Conservation (phyloP, 192 early-diverging fungal species). For the Phlyctochytrium arcticum region DNA sequence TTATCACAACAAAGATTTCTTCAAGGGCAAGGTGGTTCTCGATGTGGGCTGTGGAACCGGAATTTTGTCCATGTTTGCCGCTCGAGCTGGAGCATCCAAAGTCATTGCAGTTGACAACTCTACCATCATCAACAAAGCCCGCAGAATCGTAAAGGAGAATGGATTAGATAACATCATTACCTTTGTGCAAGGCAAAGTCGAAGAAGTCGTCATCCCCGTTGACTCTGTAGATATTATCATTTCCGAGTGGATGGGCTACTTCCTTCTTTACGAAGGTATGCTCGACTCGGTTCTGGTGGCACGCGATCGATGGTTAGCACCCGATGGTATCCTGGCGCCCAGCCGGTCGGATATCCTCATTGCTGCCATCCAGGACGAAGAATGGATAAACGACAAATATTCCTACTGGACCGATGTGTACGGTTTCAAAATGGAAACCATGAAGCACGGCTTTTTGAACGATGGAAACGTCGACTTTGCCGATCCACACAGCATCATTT, state of each 20-base stretch:
- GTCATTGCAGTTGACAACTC: constrained; percentile 80
- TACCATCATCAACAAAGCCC: constrained; percentile 77
- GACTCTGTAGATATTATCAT: constrained; percentile 79
- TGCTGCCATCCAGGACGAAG: constrained; percentile 71
- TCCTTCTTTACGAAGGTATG: constrained; percentile 87
- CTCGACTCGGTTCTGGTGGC: constrained; percentile 83
- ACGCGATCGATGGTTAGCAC: constrained; percentile 71
- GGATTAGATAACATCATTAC: constrained; percentile 47
- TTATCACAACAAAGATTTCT: constrained; percentile 77
- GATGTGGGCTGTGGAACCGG: constrained; percentile 92
- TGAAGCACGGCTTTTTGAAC: constrained; percentile 69
- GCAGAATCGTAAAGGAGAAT: constrained; percentile 73
- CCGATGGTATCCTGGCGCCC: constrained; percentile 66
- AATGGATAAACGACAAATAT: constrained; percentile 74
- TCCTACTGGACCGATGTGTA: constrained; percentile 91
- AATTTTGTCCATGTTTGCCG: constrained; percentile 90
- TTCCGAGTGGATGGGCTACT: constrained; percentile 94
- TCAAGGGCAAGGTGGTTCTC: constrained; percentile 81
- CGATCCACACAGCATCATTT: constrained; percentile 58
- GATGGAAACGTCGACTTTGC: constrained; percentile 84
- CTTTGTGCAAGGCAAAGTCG: constrained; percentile 73
- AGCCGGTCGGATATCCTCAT: constrained; percentile 67
- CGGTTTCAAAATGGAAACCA: constrained; percentile 83
- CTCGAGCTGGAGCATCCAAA: constrained; percentile 75
- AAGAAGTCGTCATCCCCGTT: constrained; percentile 74